A percentile compares a stretch with the other conserved stretches of the same genome.
These are phyloP conservation scores for Chrysanthemum makinoi DNA, from an alignment of 129 eudicot genomes.

Conservation along the genomic window DNA sequence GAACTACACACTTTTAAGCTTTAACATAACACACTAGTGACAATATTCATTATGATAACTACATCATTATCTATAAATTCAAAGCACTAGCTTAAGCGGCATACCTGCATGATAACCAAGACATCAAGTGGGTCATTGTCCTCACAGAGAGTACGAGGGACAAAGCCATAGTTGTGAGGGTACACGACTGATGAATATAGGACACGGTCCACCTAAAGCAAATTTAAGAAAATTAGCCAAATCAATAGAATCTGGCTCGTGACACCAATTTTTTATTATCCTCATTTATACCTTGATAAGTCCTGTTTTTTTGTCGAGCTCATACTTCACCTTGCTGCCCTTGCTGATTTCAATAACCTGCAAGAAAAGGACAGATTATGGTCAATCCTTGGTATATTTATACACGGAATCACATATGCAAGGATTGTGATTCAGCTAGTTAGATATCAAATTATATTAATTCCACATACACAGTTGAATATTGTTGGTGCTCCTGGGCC, in stretches of 20 bases:
- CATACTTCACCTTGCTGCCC: constrained; percentile 97
- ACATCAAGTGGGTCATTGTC: constrained; percentile 98
- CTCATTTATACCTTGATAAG: constrained; percentile 66
- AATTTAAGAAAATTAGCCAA: constrained; percentile 3
- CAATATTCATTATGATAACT: not conserved
- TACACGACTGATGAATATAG: constrained; percentile 96
- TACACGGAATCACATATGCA: not conserved
- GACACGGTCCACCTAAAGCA: constrained; percentile 79
- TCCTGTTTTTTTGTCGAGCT: constrained; percentile 96
- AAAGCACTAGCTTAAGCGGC: not conserved
- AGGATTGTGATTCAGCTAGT: not conserved
- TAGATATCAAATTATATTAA: constrained; percentile 16
- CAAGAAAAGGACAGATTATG: constrained; percentile 14
- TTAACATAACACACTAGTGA: not conserved
- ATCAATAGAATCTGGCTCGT: constrained; percentile 14
- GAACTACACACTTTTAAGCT: constrained; percentile 1
- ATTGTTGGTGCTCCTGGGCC: constrained; percentile 89
- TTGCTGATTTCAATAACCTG: constrained; percentile 94
- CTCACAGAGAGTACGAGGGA: constrained; percentile 95
- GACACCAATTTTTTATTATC: not conserved
- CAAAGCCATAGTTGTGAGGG: constrained; percentile 96
- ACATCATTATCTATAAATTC: constrained; percentile 5
- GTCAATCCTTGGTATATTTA: constrained; percentile 3
- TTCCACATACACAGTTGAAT: constrained; percentile 65
- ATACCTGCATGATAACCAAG: constrained; percentile 93